Percentiles rank a stretch among this genome's conserved stretches.
Conservation (phyloP, 2,329 filamentous ascomycete species). For the Venturia carpophila region DNA sequence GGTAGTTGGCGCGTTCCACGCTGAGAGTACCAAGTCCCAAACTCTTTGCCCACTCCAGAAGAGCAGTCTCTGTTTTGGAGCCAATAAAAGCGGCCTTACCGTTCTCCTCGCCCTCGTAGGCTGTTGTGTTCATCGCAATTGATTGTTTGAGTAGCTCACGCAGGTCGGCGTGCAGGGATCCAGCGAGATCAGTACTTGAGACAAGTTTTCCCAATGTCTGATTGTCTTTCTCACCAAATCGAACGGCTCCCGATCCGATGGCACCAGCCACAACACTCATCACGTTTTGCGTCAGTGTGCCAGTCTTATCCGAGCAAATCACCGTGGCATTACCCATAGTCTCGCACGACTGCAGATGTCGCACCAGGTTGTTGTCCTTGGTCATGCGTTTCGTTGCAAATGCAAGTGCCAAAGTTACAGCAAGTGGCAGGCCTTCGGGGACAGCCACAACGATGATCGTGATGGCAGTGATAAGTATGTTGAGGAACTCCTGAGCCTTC, state of each 20-base stretch:
- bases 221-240: slow-evolving; percentile 26
- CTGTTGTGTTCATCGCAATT: slow-evolving; percentile 60
- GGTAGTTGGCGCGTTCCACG: slow-evolving; percentile 55
- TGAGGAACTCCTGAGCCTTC: slow-evolving; percentile 66
- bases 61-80: slow-evolving; percentile 69
- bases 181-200: slow-evolving; percentile 10
- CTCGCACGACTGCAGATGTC: slow-evolving; percentile 58
- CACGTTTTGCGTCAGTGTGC: slow-evolving; percentile 65
- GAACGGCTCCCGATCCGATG: slow-evolving; percentile 50
- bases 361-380: slow-evolving; percentile 64
- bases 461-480: slow-evolving; percentile 56
- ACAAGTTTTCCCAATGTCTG: not conserved
- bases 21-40: slow-evolving; percentile 56
- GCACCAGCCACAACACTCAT: slow-evolving; percentile 71
- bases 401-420: slow-evolving; percentile 59
- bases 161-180: slow-evolving; percentile 14
- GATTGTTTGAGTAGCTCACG: slow-evolving; percentile 17
- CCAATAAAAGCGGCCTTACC: slow-evolving; percentile 57
- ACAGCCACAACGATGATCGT: slow-evolving; percentile 64
- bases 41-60: slow-evolving; percentile 61
- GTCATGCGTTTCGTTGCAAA: slow-evolving; percentile 61
- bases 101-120: slow-evolving; percentile 58
- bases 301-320: slow-evolving; percentile 74
- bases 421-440: slow-evolving; percentile 57
- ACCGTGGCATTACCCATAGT: slow-evolving; percentile 66